phyloP scores from a whole-genome alignment of 345 rosid species.

The Eucalyptus victrix region DNA sequence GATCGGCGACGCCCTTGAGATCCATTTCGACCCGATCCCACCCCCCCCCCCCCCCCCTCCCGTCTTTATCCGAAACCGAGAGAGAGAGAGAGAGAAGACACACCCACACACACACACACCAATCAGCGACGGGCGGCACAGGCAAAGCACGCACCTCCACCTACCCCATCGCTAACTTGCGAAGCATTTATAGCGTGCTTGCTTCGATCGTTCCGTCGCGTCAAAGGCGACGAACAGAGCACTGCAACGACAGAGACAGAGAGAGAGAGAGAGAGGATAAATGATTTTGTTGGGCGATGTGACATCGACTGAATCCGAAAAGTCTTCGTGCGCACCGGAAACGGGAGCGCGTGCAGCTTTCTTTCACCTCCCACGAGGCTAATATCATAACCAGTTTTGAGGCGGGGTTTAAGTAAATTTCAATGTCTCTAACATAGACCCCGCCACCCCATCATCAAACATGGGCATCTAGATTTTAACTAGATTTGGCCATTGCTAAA shows the following conservation, averaged over 20 bases:
- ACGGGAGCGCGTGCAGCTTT: neutral
- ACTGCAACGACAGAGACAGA: neutral
- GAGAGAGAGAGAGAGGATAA: neutral
- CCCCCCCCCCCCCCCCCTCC: too few relatives aligned
- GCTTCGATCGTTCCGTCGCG: neutral
- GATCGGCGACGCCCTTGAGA: neutral
- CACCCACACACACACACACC: neutral
- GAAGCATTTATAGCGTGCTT: neutral
- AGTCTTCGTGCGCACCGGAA: neutral
- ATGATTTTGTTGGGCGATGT: neutral
- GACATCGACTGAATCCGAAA: neutral
- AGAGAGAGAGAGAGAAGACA: neutral
- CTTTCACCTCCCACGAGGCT: neutral
- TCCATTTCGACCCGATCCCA: neutral
- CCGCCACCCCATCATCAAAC: too few relatives aligned
- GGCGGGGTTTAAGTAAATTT: neutral
- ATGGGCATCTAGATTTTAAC: neutral
- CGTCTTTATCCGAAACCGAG: neutral
- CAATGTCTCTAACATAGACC: neutral
- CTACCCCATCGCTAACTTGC: neutral
- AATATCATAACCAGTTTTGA: neutral
- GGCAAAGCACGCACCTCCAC: neutral
- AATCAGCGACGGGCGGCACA: neutral
- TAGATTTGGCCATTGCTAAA: neutral
- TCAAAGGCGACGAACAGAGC: neutral